Evolutionary conservation across 805 yeast genomes (phyloP), one percentile per base, ranked within the genome.

Genomic region (Teunomyces aglyptinius): DNA sequence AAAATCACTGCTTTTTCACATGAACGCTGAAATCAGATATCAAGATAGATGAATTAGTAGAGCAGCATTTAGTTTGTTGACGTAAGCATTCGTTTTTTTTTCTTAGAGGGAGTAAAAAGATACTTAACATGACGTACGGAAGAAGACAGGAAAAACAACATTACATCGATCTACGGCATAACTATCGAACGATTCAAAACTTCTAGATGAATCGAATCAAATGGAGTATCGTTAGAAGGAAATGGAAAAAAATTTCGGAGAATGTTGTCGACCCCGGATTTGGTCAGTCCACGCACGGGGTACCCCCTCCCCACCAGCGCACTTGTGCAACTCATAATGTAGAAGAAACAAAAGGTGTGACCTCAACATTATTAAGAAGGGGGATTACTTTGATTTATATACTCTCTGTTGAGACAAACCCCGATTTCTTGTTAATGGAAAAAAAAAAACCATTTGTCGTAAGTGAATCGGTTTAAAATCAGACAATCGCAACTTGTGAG

Each of bases 201-300:
- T 22, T 22, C 26, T 24, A 7, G 11, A 24, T 7, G 26, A 24
- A 24, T 24, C 26, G 26, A 19, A 4, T 3, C 5, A 5, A 19
- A 19, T 19, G 20, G 6, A 2, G 26, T 8, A 24, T 6, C 26
- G 26, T 24, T 24, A 8, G 26, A 24, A 24, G 26, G 11, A 8
- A 24, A 6, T 24, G 26, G 12, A 31, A 31, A 31, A 31, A 31
- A 31, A 31, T 31, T n/a, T 13, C 10, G 12, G 33, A 31, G 24
- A 20, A 36, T 11, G 24, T 19, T 36, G 39, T 36, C 39, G 39
- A 36, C 39, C 39, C 39, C 39, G 18, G 39, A 36, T 36, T 36
- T 36, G 39, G 39, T 36, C 13, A 8, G 28, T 7, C 27, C 39
- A 36, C 39, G 39, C 27, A 15, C 27, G 12, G 28, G n/a, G 16